These are phyloP conservation scores for Trypanosomatidae sp. DNA, from an alignment of 208 protist species.

Conservation along the genomic window DNA sequence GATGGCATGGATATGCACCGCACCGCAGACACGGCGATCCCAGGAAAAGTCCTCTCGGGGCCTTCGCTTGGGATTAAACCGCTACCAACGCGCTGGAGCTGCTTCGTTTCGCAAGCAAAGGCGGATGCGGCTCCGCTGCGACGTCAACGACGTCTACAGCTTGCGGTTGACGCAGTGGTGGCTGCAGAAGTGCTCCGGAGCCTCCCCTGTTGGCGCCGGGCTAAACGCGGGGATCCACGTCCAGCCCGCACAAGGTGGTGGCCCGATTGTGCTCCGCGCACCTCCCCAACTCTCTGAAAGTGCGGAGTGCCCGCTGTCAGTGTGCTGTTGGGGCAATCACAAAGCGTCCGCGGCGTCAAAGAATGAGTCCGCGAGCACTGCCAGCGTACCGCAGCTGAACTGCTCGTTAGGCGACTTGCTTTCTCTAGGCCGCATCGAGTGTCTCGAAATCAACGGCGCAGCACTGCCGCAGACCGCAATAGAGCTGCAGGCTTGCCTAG, in stretches of 20 bases:
- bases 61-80: too few relatives aligned
- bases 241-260: too few relatives aligned
- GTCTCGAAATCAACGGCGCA: constrained; percentile 19
- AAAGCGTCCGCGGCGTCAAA: constrained; percentile 8
- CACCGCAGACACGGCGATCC: too few relatives aligned
- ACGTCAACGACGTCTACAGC: constrained; percentile 12
- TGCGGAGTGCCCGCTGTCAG: constrained; percentile 8
- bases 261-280: neutral
- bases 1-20: too few relatives aligned
- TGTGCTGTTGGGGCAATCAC: constrained; percentile 21
- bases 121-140: constrained; percentile 12
- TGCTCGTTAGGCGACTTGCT: constrained; percentile 28
- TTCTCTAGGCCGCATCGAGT: constrained; percentile 21
- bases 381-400: constrained; percentile 7
- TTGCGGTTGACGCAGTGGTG: constrained; percentile 27
- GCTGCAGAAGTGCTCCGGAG: constrained; percentile 15
- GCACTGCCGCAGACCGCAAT: constrained; percentile 9
- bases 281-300: constrained; percentile 7
- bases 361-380: constrained; percentile 7
- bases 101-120: neutral
- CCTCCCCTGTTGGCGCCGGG: too few relatives aligned
- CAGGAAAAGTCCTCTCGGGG: constrained; percentile 11
- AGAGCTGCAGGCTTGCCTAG: constrained; percentile 19
- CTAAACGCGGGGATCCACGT: too few relatives aligned
- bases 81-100: too few relatives aligned